A percentile compares a stretch with the other conserved stretches of the same genome.
Conservation (phyloP, 176 grass and related monocot species). For the Thinopyrum elongatum region DNA sequence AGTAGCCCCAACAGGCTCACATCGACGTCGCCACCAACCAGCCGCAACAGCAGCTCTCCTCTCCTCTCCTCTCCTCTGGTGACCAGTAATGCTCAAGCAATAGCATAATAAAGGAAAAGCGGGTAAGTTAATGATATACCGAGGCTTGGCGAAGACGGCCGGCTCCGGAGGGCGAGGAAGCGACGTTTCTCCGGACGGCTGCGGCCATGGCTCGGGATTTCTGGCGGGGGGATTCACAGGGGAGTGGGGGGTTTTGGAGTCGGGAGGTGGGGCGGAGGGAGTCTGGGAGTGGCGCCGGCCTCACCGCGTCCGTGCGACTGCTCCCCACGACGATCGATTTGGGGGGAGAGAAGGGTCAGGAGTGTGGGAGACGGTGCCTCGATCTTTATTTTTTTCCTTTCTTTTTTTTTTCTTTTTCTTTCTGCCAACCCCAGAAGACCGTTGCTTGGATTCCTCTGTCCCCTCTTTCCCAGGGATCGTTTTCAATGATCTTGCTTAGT, state of each 20-base stretch:
- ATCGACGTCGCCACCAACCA: constrained; percentile 31
- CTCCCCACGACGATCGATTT: constrained; percentile 46
- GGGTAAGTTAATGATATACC: constrained; percentile 15
- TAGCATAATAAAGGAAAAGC: neutral
- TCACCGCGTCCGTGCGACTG: constrained; percentile 34
- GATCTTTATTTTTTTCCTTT: neutral
- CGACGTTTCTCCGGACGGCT: constrained; percentile 1
- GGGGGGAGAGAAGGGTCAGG: neutral
- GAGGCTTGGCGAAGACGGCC: constrained; percentile 7
- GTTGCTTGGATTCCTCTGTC: constrained; percentile 38
- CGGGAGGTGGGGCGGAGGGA: neutral
- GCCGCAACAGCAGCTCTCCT: neutral
- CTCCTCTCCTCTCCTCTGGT: neutral
- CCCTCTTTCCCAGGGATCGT: neutral
- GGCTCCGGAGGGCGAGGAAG: neutral
- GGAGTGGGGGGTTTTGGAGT: neutral
- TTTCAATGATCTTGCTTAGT: constrained; percentile 25
- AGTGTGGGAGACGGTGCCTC: constrained; percentile 30
- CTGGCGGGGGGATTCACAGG: neutral
- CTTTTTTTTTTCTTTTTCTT: neutral
- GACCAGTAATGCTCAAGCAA: neutral
- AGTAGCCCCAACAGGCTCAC: neutral
- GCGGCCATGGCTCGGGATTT: constrained; percentile 9
- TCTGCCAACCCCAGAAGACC: constrained; percentile 18
- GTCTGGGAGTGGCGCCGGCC: constrained; percentile 25